Evolutionary conservation across 116 monocot genomes (phyloP).

Genomic region (Papilionanthe hybrid): DNA sequence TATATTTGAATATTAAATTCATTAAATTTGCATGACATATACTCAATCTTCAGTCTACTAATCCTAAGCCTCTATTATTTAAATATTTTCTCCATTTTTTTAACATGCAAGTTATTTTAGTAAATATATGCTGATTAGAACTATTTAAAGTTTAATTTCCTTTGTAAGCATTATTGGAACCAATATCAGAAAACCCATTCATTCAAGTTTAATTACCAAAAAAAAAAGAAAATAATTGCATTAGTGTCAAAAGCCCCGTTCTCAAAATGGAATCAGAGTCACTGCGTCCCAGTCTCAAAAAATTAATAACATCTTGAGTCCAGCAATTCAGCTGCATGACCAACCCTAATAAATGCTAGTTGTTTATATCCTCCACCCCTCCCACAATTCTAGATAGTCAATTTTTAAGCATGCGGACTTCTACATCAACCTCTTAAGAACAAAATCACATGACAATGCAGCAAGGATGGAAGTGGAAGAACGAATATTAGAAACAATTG

Average conservation of each 20-base stretch:
- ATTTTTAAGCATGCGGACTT: not conserved
- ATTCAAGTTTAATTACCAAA: not conserved
- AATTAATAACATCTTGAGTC: not conserved
- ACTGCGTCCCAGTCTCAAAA: not conserved
- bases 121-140: not conserved
- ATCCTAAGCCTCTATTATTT: not conserved
- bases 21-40: not conserved
- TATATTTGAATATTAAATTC: not conserved
- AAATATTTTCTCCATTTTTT: not conserved
- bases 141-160: not conserved
- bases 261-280: not conserved
- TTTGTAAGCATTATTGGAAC: not conserved
- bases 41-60: not conserved
- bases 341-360: not conserved
- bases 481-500: not conserved
- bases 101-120: not conserved
- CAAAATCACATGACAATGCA: not conserved
- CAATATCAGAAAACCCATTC: not conserved
- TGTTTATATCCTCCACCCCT: not conserved
- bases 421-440: not conserved
- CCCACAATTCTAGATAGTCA: not conserved
- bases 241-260: not conserved
- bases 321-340: not conserved
- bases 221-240: not conserved
- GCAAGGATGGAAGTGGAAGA: not conserved